A percentile compares a stretch with the other conserved stretches of the same genome.
These are phyloP conservation scores for Aspergillus conjunctus DNA, from an alignment of 495 filamentous ascomycete genomes.

Conservation along the genomic window DNA sequence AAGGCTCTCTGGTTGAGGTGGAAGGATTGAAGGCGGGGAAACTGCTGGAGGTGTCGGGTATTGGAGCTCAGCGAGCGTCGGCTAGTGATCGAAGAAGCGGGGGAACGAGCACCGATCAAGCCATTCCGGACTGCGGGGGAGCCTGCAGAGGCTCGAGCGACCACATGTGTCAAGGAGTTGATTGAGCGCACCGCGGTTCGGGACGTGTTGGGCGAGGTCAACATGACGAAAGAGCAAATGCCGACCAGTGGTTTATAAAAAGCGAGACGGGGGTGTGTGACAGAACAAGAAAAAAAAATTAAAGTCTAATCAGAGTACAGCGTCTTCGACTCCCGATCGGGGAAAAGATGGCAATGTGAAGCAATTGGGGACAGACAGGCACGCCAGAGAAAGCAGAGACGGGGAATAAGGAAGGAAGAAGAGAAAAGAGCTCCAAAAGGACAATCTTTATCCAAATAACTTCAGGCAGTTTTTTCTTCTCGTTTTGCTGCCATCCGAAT, in stretches of 20 bases:
- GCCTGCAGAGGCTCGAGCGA: constrained; percentile 22
- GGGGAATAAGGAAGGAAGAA: constrained; percentile 7
- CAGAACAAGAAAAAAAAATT: neutral
- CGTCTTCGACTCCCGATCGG: neutral
- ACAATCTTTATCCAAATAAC: constrained; percentile 14
- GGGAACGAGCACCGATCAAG: constrained; percentile 33
- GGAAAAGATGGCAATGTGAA: neutral
- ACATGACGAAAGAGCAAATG: constrained; percentile 22
- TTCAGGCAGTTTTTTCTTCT: constrained; percentile 12
- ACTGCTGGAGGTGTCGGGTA: constrained; percentile 38
- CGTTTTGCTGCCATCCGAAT: constrained; percentile 22
- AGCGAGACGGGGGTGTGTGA: constrained; percentile 2
- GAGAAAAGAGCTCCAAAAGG: constrained; percentile 18
- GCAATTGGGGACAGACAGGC: constrained; percentile 3
- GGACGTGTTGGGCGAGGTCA: constrained; percentile 31
- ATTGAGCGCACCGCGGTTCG: constrained; percentile 52
- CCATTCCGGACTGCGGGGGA: constrained; percentile 39
- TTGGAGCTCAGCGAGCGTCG: constrained; percentile 40
- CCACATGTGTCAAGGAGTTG: constrained; percentile 45
- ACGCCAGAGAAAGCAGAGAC: constrained; percentile 7
- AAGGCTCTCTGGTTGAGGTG: constrained; percentile 46
- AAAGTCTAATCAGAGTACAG: neutral
- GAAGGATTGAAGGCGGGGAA: constrained; percentile 47
- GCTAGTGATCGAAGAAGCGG: constrained; percentile 33
- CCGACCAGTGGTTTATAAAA: constrained; percentile 12